Evolutionary conservation across 2,329 filamentous ascomycete genomes (phyloP).

Genomic region (Aspergillus costaricaensis): DNA sequence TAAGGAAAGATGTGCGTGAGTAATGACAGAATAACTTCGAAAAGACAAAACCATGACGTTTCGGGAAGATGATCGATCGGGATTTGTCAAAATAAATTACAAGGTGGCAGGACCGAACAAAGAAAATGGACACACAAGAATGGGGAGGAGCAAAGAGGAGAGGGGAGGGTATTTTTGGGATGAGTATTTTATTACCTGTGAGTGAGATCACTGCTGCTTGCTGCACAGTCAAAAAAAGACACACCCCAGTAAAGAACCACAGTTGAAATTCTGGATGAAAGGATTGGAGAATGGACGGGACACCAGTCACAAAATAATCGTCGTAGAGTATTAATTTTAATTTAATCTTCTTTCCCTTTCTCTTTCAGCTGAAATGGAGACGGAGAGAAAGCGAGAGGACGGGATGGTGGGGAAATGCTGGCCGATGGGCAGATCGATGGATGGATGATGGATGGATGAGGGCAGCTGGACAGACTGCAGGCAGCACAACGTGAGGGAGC

Average conservation of each 20-base stretch:
- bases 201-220: not conserved
- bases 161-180: not conserved
- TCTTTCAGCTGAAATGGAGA: not conserved
- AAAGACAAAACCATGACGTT: not conserved
- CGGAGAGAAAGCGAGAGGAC: not conserved
- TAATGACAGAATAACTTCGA: too few relatives aligned
- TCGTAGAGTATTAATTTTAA: not conserved
- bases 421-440: constrained; percentile 3
- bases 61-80: not conserved
- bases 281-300: not conserved
- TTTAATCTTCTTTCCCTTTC: not conserved
- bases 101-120: not conserved
- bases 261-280: not conserved
- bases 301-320: not conserved
- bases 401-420: not conserved
- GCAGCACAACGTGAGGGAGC: not conserved
- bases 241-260: not conserved
- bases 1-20: not conserved
- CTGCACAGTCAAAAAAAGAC: not conserved
- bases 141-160: not conserved
- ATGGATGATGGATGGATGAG: not conserved
- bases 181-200: not conserved
- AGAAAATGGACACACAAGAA: not conserved
- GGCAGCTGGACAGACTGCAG: not conserved
- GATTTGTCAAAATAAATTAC: not conserved